Percentiles rank a stretch among this genome's conserved stretches.
Evolutionary conservation across 2,329 filamentous ascomycete genomes (phyloP).

Genomic region (Neofusicoccum sp.): DNA sequence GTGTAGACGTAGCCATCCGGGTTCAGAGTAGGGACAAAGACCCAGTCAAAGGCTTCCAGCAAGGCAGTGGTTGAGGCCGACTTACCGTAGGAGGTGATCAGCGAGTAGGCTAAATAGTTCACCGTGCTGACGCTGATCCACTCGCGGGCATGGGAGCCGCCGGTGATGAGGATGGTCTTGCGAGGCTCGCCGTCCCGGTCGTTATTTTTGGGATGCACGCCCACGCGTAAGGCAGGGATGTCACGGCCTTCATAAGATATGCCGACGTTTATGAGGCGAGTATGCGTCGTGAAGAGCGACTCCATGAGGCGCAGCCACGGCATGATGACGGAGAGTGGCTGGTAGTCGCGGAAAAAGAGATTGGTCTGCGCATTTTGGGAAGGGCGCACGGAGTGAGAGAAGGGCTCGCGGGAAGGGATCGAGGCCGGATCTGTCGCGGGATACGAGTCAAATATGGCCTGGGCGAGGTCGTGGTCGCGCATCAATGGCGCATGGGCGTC

Average conservation of each 20-base stretch:
- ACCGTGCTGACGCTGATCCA: constrained; percentile 95
- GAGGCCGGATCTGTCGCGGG: constrained; percentile 51
- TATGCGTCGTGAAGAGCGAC: constrained; percentile 85
- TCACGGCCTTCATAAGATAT: constrained; percentile 84
- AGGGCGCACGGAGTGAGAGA: constrained; percentile 33
- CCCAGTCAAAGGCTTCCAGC: constrained; percentile 80
- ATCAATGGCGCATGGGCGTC: constrained; percentile 75
- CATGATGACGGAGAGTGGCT: constrained; percentile 79
- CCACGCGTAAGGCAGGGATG: constrained; percentile 79
- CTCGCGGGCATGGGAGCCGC: constrained; percentile 89
- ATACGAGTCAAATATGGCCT: constrained; percentile 76
- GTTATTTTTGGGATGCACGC: constrained; percentile 58
- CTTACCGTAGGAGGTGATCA: constrained; percentile 84
- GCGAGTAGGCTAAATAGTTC: constrained; percentile 84
- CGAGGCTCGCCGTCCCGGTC: constrained; percentile 54
- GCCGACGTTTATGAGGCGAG: constrained; percentile 75
- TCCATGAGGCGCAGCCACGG: constrained; percentile 90
- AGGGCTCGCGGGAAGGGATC: constrained; percentile 30
- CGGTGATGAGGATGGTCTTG: constrained; percentile 79
- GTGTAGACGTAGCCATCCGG: constrained; percentile 94
- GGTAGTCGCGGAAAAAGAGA: constrained; percentile 91
- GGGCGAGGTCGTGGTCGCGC: constrained; percentile 68
- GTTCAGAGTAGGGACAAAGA: constrained; percentile 87
- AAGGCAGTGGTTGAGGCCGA: constrained; percentile 70
- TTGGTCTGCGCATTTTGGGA: constrained; percentile 47